Evolutionary conservation across 805 yeast species (phyloP).

Genomic region (Candida wancherniae): DNA sequence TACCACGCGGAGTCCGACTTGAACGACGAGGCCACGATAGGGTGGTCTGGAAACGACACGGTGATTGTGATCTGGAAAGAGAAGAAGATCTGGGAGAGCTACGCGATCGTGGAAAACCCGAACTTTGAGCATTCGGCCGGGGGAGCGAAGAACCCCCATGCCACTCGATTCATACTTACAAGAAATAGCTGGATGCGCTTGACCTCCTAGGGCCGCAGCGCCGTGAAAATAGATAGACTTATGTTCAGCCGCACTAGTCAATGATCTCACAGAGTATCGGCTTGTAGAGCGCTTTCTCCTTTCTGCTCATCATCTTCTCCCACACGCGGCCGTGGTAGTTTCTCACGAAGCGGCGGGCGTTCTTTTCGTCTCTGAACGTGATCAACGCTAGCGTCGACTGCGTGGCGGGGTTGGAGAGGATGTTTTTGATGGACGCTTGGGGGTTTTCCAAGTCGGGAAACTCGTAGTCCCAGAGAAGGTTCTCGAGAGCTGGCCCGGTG

Average conservation of each 20-base stretch:
- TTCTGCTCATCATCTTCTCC: conserved; percentile 24
- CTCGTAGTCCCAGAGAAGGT: conserved; percentile 47
- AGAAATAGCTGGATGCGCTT: conserved; percentile 66
- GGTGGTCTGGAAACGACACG: conserved; percentile 75
- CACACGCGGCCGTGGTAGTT: conserved; percentile 49
- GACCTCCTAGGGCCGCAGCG: too few relatives aligned
- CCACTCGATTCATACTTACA: conserved; percentile 56
- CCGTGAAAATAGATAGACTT: too few relatives aligned
- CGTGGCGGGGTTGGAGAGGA: conserved; percentile 23
- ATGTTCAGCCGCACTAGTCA: too few relatives aligned
- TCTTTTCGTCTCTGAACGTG: conserved; percentile 39
- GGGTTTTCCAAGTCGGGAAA: conserved; percentile 25
- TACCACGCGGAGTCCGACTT: conserved; percentile 24
- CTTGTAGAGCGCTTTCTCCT: conserved; percentile 29
- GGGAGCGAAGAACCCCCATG: too few relatives aligned
- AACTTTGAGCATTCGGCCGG: neutral
- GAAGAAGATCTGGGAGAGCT: conserved; percentile 82
- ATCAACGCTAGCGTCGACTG: conserved; percentile 31
- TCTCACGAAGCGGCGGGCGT: conserved; percentile 49
- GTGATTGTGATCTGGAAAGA: conserved; percentile 71
- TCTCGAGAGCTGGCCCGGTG: conserved; percentile 30
- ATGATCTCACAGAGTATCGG: conserved; percentile 35
- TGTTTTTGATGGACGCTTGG: conserved; percentile 19
- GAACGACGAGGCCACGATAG: conserved; percentile 38
- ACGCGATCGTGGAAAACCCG: conserved; percentile 51